Percentiles rank a stretch among this genome's conserved stretches.
phyloP scores from a whole-genome alignment of 139 green algal species.

The Spirogloea muscicola region DNA sequence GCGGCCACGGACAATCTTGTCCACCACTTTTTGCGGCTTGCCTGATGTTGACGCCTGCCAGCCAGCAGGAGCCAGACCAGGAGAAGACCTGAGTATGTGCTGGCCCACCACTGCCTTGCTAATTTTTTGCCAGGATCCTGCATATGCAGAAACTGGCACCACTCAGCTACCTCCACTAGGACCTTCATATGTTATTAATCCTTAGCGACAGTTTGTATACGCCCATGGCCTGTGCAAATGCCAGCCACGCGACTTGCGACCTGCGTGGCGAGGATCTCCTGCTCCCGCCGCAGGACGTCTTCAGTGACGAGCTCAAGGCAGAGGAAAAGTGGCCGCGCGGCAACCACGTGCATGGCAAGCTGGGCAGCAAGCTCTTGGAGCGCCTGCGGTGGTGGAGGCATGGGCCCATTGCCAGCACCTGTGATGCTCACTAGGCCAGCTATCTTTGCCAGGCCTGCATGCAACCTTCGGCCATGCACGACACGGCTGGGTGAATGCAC shows the following conservation, averaged over 20 bases:
- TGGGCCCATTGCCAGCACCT: background rate
- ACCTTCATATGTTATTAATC: background rate
- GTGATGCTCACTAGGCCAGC: constrained; percentile 7
- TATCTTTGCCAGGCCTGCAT: constrained; percentile 6
- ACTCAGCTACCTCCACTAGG: background rate
- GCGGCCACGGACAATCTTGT: constrained; percentile 77
- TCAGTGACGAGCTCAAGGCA: constrained; percentile 47
- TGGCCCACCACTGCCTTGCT: background rate
- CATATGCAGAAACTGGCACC: background rate
- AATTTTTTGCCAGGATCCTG: too few relatives aligned
- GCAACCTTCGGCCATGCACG: background rate
- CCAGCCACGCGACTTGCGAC: background rate
- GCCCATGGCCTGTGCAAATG: background rate
- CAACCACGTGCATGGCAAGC: constrained; percentile 72
- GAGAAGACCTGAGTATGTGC: background rate
- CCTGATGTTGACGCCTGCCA: constrained; percentile 46
- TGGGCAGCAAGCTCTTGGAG: constrained; percentile 46
- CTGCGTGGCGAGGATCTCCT: constrained; percentile 48
- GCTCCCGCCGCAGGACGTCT: constrained; percentile 57
- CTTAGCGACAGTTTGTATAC: background rate
- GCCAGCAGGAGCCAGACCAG: background rate
- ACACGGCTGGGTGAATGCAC: background rate
- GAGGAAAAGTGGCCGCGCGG: constrained; percentile 61
- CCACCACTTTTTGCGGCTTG: constrained; percentile 72
- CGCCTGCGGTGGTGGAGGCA: background rate